Evolutionary conservation across 2,329 filamentous ascomycete species (phyloP), one percentile per base, ranked within the genome.

Genomic region (Penicillium vulpinum): DNA sequence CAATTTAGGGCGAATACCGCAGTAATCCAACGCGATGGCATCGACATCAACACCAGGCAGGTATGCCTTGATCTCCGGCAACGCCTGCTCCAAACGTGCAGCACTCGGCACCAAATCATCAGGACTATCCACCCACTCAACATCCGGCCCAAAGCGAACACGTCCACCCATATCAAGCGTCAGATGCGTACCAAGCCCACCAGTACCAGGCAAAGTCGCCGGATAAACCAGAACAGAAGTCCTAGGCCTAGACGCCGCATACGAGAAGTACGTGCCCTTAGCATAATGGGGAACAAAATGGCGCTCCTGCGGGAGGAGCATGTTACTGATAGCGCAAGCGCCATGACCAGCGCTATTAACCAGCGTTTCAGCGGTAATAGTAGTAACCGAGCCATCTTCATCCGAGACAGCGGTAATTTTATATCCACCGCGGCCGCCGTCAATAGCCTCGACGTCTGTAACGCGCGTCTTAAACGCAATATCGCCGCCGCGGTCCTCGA

Each of bases 221-320:
- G 94, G 94, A 70, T 97, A 99, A 49, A 99, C 81, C 22, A 99
- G 84, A 0, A 89, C 90, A 2, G 76, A 79, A 11, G 92, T 85
- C 39, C 77, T 81, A 0, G 91, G 92, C 1, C 70, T 69, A 0
- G 87, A 84, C 1, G 85, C 79, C 0, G 82, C 76, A 77, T 97
- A 97, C 29, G 88, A 89, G 77, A 95, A 97, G 78, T 99, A 99
- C 59, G 91, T 93, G 0, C 94, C 94, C 78, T 99, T 99, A 57
- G 93, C 93, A 76, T 89, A 97, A 79, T 85, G 90, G 5, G 91
- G 83, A 24, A 75, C 83, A 38, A 79, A 78, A 49, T 85, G 85
- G 5, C 82, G 75, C 0, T 77, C 73, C 0, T 65, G 31, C 0
- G 77, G 65, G 0, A 91, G 81, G 36, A 97, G 84, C 83, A 92